phyloP scores from a whole-genome alignment of 1,139 yeast genomes.

The Geotrichum phurueaensis region DNA sequence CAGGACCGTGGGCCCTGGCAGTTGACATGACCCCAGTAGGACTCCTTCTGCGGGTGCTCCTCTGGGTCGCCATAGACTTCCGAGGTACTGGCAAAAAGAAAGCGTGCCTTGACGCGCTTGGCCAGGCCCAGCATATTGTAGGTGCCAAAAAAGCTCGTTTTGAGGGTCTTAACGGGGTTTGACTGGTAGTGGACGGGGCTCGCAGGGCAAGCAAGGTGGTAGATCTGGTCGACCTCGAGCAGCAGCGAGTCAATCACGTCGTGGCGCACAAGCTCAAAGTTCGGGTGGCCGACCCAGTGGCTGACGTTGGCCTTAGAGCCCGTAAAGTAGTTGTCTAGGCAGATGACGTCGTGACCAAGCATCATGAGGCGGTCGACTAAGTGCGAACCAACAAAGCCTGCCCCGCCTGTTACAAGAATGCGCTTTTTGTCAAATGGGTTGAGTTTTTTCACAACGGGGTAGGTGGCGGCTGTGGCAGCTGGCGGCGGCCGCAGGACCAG shows the following conservation, averaged over 20 bases:
- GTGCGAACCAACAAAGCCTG: constrained; percentile 29
- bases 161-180: constrained; percentile 28
- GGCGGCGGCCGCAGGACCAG: too few relatives aligned
- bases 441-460: constrained; percentile 22
- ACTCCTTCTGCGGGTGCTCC: constrained; percentile 28
- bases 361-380: constrained; percentile 26
- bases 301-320: constrained; percentile 26
- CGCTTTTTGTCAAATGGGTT: constrained; percentile 25
- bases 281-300: constrained; percentile 30
- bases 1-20: constrained; percentile 29
- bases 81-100: constrained; percentile 26
- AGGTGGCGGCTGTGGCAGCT: neutral
- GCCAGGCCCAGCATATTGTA: constrained; percentile 30
- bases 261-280: constrained; percentile 28
- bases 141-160: constrained; percentile 28
- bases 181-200: constrained; percentile 29
- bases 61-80: constrained; percentile 30
- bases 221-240: constrained; percentile 28
- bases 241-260: constrained; percentile 27
- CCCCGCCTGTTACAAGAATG: constrained; percentile 27
- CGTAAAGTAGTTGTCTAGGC: constrained; percentile 28
- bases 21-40: constrained; percentile 29
- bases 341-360: constrained; percentile 27
- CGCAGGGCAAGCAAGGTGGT: constrained; percentile 29
- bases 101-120: constrained; percentile 28